Base-by-base conservation (phyloP, 2,329 filamentous ascomycete species). In the Sclerotinia glacialis region DNA sequence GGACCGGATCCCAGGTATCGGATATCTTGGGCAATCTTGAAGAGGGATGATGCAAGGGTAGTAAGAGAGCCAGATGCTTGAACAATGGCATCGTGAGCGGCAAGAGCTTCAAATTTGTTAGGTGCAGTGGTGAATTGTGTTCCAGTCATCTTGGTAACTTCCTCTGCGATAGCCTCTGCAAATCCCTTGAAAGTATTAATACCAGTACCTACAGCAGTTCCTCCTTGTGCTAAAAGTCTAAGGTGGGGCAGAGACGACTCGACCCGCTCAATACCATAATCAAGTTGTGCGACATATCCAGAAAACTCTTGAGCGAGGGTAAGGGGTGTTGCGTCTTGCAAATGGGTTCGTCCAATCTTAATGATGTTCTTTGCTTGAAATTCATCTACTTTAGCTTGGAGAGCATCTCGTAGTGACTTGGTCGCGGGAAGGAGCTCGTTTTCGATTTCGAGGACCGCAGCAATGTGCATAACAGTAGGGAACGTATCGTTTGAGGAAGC, bases 381-480 rank as follows among this genome's bases (percentile, higher is more conserved):
- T 61, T 91, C 86, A 75, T 96, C 88, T 52, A 91, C 88, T 86
- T 98, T 98, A 78, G 86, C 85, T 82, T 97, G 89, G 69, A 99
- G 84, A 60, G 92, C 92, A 70, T 89, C 84, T 71, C 93, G 90
- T 66, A 99, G 86, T 79, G 87, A 92, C 79, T 84, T 88, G 70
- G 98, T 84, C 59, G 92, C 85, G 49, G 95, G 95, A 23, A 98
- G 81, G 55, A 99, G 88, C 74, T 89, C 86, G 77, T 89, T 85
- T 82, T 97, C 93, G 69, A 97, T 85, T 80, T 98, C 95, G 68
- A 98, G 86, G 59, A 98, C 93, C 70, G 94, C 94, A 69, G 95
- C 94, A 78, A 99, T 97, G 85, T 98, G 95, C 95, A 99, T 99
- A 78, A 97, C 95, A 72, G 95, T 98, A 52, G 95, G 95, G 87